These are phyloP conservation scores for Delonix regia DNA, from an alignment of 306 rosid species.

Conservation along the genomic window DNA sequence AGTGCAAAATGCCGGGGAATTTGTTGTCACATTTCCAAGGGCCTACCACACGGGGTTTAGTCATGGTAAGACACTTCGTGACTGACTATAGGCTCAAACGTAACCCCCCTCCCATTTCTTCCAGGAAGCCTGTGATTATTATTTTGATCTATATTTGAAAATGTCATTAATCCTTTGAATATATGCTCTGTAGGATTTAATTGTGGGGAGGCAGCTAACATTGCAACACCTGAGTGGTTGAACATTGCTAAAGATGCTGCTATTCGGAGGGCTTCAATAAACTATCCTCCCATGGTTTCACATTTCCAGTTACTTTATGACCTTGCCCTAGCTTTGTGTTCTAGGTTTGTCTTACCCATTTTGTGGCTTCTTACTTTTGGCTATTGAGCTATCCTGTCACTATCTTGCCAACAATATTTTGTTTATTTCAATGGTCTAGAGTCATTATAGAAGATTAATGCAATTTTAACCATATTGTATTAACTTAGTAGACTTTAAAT, in stretches of 20 bases:
- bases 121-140: constrained; percentile 2
- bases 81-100: not conserved
- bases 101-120: not conserved
- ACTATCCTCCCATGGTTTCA: constrained; percentile 86
- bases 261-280: constrained; percentile 78
- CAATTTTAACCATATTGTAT: not conserved
- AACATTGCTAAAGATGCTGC: constrained; percentile 82
- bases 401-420: not conserved
- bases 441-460: constrained; percentile 4
- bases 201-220: constrained; percentile 79
- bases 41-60: constrained; percentile 90
- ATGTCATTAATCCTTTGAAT: constrained; percentile 32
- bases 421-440: not conserved
- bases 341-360: constrained; percentile 57
- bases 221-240: constrained; percentile 91
- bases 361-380: constrained; percentile 22
- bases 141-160: constrained; percentile 6
- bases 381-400: not conserved
- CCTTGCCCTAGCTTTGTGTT: constrained; percentile 70
- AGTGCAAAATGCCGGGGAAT: constrained; percentile 87
- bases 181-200: constrained; percentile 58
- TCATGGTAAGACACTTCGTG: constrained; percentile 65
- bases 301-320: constrained; percentile 85
- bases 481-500: not conserved
- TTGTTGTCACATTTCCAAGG: constrained; percentile 87